Percentiles rank a stretch among this genome's conserved stretches.
Conservation (phyloP, 306 rosid genomes). For the Quercus robur region DNA sequence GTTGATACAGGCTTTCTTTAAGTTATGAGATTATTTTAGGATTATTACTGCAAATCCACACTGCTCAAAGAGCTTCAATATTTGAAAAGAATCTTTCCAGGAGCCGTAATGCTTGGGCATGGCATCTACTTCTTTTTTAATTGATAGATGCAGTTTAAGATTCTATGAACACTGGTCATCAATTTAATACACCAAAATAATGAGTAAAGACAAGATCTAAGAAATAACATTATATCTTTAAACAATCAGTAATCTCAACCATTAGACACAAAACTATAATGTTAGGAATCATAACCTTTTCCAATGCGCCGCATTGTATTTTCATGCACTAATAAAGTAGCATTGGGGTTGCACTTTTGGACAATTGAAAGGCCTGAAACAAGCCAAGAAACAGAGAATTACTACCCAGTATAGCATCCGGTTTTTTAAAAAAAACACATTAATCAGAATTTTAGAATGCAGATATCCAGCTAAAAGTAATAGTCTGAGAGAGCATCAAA, state of each 20-base stretch:
- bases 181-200: conserved; percentile 8
- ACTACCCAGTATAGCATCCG: neutral
- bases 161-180: neutral
- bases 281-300: conserved; percentile 44
- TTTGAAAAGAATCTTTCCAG: neutral
- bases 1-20: neutral
- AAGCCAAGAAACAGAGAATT: conserved; percentile 5
- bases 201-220: neutral
- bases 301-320: conserved; percentile 71
- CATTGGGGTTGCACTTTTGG: conserved; percentile 79
- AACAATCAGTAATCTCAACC: neutral
- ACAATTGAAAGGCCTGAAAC: conserved; percentile 77
- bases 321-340: conserved; percentile 68
- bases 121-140: neutral
- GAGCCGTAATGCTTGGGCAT: neutral
- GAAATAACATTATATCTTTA: neutral
- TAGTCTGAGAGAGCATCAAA: too few relatives aligned
- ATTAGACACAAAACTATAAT: neutral
- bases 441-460: neutral
- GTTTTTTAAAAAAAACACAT: neutral
- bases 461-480: neutral
- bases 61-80: neutral
- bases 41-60: too few relatives aligned
- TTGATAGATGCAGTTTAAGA: neutral
- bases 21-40: too few relatives aligned